Evolutionary conservation across 2,329 filamentous ascomycete species (phyloP).

Genomic region (Leptographium procerum): DNA sequence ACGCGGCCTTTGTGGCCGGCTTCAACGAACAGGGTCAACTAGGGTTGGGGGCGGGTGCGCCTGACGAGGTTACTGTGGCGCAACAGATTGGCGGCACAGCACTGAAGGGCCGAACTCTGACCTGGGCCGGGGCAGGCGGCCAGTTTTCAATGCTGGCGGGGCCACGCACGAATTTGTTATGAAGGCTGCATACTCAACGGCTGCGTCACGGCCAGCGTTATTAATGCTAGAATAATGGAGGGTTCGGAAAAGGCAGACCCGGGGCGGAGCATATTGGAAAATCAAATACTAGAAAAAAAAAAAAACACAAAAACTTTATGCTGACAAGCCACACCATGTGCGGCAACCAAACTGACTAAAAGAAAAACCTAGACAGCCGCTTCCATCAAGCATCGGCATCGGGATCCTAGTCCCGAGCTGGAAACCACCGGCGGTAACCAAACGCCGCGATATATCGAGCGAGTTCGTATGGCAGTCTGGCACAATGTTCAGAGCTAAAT

Average conservation of each 20-base stretch:
- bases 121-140: conserved; percentile 52
- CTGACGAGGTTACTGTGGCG: conserved; percentile 39
- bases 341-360: too few species aligned
- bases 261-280: too few species aligned
- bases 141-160: conserved; percentile 32
- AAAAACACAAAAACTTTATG: too few species aligned
- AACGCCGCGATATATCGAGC: background rate
- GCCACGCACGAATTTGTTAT: background rate
- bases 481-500: background rate
- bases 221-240: too few species aligned
- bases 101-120: conserved; percentile 33
- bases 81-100: background rate
- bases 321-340: too few species aligned
- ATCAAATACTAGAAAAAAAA: too few species aligned
- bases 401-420: background rate
- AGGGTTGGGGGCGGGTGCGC: conserved; percentile 26
- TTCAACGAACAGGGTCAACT: conserved; percentile 53
- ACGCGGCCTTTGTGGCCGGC: conserved; percentile 49
- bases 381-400: background rate
- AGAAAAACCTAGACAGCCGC: background rate
- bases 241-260: too few species aligned
- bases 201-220: too few species aligned
- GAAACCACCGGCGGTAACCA: background rate
- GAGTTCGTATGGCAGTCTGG: background rate
- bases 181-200: background rate